These are phyloP conservation scores for Malania oleifera DNA, from an alignment of 164 flowering plant species.

Conservation along the genomic window DNA sequence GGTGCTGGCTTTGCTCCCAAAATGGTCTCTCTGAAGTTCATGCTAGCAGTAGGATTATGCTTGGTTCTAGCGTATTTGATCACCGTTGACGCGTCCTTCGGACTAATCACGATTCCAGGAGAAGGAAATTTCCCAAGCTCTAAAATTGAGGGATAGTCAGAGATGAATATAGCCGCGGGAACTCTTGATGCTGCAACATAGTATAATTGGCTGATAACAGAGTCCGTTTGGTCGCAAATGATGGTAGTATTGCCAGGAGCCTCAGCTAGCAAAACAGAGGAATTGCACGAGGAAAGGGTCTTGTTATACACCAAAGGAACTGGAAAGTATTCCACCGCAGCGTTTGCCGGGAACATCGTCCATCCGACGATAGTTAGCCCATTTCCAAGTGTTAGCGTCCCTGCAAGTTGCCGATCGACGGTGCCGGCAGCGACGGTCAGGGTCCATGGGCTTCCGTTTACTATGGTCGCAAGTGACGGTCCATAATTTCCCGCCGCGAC, in stretches of 20 bases:
- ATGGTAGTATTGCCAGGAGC: constrained; percentile 12
- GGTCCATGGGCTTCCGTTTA: constrained; percentile 47
- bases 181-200: constrained; percentile 15
- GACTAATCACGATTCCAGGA: constrained; percentile 31
- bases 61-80: constrained; percentile 22
- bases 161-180: constrained; percentile 30
- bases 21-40: constrained; percentile 41
- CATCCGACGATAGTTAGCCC: constrained; percentile 26
- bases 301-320: constrained; percentile 28
- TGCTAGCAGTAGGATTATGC: constrained; percentile 18
- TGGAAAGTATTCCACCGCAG: constrained; percentile 3
- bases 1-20: constrained; percentile 47
- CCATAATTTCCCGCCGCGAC: constrained; percentile 44
- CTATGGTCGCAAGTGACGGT: constrained; percentile 13
- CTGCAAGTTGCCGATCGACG: constrained; percentile 32
- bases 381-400: constrained; percentile 37
- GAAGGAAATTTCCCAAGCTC: constrained; percentile 1
- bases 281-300: constrained; percentile 29
- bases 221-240: constrained; percentile 16
- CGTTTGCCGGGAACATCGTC: constrained; percentile 30
- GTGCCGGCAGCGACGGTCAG: constrained; percentile 42
- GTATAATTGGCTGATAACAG: constrained; percentile 3
- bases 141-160: constrained; percentile 13
- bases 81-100: constrained; percentile 16
- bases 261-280: constrained; percentile 17